Conservation (phyloP, 768 basidiomycete genomes). For the Nidularia pulvinata region DNA sequence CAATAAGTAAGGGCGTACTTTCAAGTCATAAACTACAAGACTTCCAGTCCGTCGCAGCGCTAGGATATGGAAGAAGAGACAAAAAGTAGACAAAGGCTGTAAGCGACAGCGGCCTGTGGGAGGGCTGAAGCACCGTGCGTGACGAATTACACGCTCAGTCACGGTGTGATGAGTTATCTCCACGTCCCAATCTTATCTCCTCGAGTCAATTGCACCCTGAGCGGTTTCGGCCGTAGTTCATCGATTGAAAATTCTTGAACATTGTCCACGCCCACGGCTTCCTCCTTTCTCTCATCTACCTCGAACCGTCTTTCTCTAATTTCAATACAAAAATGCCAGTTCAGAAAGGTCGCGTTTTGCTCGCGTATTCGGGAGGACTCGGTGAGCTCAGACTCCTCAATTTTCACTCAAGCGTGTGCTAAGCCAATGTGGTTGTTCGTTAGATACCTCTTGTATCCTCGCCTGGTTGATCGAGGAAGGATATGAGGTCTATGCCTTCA, state of each 20-base stretch:
- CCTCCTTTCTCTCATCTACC: too few species aligned
- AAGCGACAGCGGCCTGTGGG: background rate
- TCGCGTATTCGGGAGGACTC: constrained; percentile 98
- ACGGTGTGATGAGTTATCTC: background rate
- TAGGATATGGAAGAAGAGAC: background rate
- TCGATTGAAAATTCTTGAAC: too few species aligned
- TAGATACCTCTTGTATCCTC: constrained; percentile 98
- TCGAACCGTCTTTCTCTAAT: too few species aligned
- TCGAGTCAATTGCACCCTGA: too few species aligned
- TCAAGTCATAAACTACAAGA: background rate
- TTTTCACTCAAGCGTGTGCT: constrained; percentile 5
- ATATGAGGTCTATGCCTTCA: constrained; percentile 97
- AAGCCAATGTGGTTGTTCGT: constrained; percentile 7
- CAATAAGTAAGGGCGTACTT: too few species aligned
- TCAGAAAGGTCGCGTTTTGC: constrained; percentile 83
- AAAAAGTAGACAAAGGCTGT: background rate
- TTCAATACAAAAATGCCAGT: constrained; percentile 33
- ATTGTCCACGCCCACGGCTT: too few species aligned
- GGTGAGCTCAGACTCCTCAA: constrained; percentile 50
- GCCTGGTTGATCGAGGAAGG: constrained; percentile 99
- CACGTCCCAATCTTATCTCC: too few species aligned
- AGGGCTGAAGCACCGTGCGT: background rate
- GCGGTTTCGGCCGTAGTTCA: too few species aligned
- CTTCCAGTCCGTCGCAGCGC: background rate
- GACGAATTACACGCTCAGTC: background rate